Base-by-base conservation (phyloP, 2,329 filamentous ascomycete species). In the Xylaria sp. region DNA sequence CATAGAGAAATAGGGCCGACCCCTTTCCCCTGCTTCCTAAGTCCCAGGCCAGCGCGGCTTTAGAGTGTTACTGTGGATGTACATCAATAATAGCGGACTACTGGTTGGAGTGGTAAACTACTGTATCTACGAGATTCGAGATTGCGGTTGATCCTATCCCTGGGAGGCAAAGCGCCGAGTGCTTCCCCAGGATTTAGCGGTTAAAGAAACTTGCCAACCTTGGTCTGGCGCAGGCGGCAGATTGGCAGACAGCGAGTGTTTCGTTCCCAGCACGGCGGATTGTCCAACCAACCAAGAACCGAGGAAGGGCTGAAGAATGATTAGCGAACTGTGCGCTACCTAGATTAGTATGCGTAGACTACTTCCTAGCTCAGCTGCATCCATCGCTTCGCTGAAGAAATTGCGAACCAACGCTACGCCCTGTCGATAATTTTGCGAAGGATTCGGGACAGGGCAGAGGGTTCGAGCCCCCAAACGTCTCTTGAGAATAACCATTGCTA, bases 171-270 rank as follows among this genome's bases (percentile, higher is more conserved):
- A 55, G 68, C 68, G 70, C 59, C 28, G 62, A 63, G 39, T 20
- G 52, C 61, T 72, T 72, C 70, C 70, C 70, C 70, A 71, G 62
- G 68, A 72, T 71, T 66, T 68, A 61, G 65, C 65, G 70, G 68
- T 72, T 70, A 52, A 67, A 68, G 63, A 64, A 67, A 64, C 64
- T 67, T 62, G 67, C 67, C 69, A 46, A 64, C 64, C 36, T 66
- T 52, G 67, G 70, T 66, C 64, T 71, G 67, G 66, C 56, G 66
- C 39, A 66, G 39, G 58, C 70, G 70, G 70, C 67, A 71, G 70
- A 70, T 71, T 65, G 61, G 54, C 67, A 58, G 43, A 61, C 67
- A 62, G 36, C 58, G 54, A 51, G 25, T 55, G 51, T 62, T 28
- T 64, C 60, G 60, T 64, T 52, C 64, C 64, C 61, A 65, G 60